Evolutionary conservation across 2,329 filamentous ascomycete genomes (phyloP).

Genomic region (Hypoxylon sp.): DNA sequence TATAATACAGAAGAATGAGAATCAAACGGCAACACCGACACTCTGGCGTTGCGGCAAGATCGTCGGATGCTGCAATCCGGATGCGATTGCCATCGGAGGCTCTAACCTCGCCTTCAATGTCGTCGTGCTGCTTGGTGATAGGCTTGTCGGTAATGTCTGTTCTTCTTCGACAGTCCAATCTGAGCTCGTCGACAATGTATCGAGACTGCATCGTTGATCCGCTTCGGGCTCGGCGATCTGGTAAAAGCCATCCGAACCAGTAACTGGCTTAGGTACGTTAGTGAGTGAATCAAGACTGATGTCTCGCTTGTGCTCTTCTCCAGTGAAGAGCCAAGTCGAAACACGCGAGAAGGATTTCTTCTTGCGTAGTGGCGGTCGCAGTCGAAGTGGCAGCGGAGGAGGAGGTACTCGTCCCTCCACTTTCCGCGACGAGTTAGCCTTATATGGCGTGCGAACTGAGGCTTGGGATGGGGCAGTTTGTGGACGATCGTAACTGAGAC

Average conservation of each 20-base stretch:
- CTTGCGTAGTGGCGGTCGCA: slow-evolving; percentile 72
- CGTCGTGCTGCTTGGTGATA: slow-evolving; percentile 62
- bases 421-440: slow-evolving; percentile 52
- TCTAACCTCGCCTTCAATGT: slow-evolving; percentile 57
- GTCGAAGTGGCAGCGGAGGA: slow-evolving; percentile 69
- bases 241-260: slow-evolving; percentile 68
- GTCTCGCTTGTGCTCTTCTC: slow-evolving; percentile 53
- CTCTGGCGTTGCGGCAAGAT: slow-evolving; percentile 54
- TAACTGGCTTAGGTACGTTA: slow-evolving; percentile 66
- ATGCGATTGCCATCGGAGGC: slow-evolving; percentile 44
- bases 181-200: slow-evolving; percentile 62
- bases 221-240: slow-evolving; percentile 61
- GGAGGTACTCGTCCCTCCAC: slow-evolving; percentile 59
- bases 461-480: slow-evolving; percentile 52
- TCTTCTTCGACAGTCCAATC: slow-evolving; percentile 62
- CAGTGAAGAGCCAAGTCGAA: slow-evolving; percentile 67
- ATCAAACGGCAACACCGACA: slow-evolving; percentile 63
- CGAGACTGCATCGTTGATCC: slow-evolving; percentile 57
- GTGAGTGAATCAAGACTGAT: slow-evolving; percentile 65
- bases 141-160: slow-evolving; percentile 61
- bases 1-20: slow-evolving; percentile 39
- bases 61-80: slow-evolving; percentile 47
- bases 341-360: slow-evolving; percentile 75
- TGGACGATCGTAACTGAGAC: slow-evolving; percentile 61
- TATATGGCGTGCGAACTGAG: slow-evolving; percentile 54